Evolutionary conservation across 2,329 filamentous ascomycete genomes (phyloP).

Genomic region (Pestalotiopsis sp.): DNA sequence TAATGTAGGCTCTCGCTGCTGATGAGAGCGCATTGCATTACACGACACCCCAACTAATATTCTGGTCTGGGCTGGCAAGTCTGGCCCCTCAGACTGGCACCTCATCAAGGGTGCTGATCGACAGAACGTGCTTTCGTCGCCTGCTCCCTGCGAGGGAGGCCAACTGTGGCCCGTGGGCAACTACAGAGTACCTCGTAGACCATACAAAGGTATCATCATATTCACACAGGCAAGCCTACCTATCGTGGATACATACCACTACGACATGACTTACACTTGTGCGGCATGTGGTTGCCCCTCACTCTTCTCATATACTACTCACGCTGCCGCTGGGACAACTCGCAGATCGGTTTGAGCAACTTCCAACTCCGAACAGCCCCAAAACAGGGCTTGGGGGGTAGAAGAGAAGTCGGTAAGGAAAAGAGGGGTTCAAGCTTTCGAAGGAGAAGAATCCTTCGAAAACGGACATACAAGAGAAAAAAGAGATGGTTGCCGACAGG

Average conservation of each 20-base stretch:
- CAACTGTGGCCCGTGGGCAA: not conserved
- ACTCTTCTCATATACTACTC: not conserved
- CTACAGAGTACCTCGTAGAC: not conserved
- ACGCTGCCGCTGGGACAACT: not conserved
- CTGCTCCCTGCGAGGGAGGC: not conserved
- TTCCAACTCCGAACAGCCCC: not conserved
- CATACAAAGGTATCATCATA: not conserved
- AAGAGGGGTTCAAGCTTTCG: not conserved
- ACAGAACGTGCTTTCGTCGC: not conserved
- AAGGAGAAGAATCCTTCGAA: slow-evolving; percentile 7
- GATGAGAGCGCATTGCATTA: not conserved
- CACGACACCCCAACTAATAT: not conserved
- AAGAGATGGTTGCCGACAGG: not conserved
- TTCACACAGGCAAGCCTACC: not conserved
- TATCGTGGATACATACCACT: too few species aligned
- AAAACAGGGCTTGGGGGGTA: not conserved
- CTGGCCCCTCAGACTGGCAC: not conserved
- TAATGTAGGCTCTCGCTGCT: not conserved
- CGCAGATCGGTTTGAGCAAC: not conserved
- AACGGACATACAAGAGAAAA: not conserved
- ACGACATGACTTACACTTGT: slow-evolving; percentile 4
- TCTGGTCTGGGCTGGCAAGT: not conserved
- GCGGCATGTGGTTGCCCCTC: slow-evolving; percentile 3
- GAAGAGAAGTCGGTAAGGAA: not conserved
- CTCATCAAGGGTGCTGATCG: not conserved